Evolutionary conservation across 805 yeast genomes (phyloP), one percentile per base, ranked within the genome.

Genomic region (Schwanniomyces pseudopolymorphus): DNA sequence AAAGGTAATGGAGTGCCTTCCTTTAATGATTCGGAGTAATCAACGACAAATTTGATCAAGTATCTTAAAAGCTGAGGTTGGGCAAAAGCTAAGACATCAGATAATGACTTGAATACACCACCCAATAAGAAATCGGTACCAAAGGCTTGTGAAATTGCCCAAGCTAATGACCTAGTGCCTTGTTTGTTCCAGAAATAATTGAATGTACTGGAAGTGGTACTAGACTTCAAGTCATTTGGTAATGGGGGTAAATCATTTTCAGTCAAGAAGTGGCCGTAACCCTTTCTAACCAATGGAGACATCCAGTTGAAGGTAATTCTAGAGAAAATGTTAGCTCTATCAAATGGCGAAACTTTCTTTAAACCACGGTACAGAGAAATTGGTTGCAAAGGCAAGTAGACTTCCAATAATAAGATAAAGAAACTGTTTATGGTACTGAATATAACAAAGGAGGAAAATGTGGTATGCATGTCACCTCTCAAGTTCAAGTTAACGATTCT

Each of bases 251-350:
- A 78, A 64, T 92, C 97, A 2, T 70, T 65, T 54, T 78, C 77
- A 64, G 51, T 64, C 56, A 83, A 70, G 56, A 58, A 81, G 49
- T 80, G 80, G 36, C 74, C 69, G 57, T 85, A 86, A 13, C 98
- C 98, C 44, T 80, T 80, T 54, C 70, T 79, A 84, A 94, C 89
- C 57, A 94, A 70, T 1, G 79, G 82, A 17, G 89, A 83, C 96
- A 94, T 89, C 98, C 99, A 94, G 22, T 83, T 70, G 63, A 94
- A 92, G 0, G 96, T 84, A 43, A 92, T 70, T 43, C 79, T 73
- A 2, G 96, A 85, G 52, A 92, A 80, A 13, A 90, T 69, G 60
- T 91, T 84, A 10, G 89, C 87, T 45, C 62, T 63, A 33, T 81
- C 84, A 36, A 71, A 67, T 1, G 84, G 86, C 38, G 72, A 54